These are phyloP conservation scores for Nakataea oryzae DNA, from an alignment of 2,329 filamentous ascomycete species.

Conservation along the genomic window DNA sequence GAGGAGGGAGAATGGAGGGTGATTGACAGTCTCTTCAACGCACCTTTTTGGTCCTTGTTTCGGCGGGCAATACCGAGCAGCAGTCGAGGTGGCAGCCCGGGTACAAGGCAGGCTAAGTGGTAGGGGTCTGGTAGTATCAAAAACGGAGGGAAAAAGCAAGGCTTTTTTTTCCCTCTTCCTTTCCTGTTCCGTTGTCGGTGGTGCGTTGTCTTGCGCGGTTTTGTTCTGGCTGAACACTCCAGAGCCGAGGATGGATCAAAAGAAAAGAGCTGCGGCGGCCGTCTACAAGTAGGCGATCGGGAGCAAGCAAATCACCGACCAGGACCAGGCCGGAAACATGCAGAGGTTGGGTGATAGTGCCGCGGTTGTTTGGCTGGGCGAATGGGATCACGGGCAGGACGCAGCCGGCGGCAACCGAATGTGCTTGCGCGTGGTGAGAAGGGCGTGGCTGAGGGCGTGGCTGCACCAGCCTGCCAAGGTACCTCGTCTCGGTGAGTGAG, in stretches of 20 bases:
- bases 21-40: too few species aligned
- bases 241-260: background rate
- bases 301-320: background rate
- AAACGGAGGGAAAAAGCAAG: background rate
- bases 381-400: background rate
- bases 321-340: background rate
- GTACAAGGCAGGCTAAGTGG: background rate
- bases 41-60: background rate
- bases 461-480: background rate
- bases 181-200: too few species aligned
- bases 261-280: background rate
- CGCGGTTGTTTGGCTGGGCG: background rate
- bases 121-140: too few species aligned
- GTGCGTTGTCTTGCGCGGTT: too few species aligned
- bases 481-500: background rate
- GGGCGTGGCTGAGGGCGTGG: too few species aligned
- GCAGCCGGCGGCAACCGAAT: background rate
- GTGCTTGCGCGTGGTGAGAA: too few species aligned
- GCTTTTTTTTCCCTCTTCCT: background rate
- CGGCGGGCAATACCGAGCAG: background rate
- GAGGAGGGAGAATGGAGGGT: background rate
- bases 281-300: background rate
- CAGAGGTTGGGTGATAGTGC: background rate
- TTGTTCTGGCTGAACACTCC: too few species aligned
- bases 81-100: background rate